Base-by-base conservation (phyloP, 192 early-diverging fungal species). In the Borealophlyctis nickersoniae region DNA sequence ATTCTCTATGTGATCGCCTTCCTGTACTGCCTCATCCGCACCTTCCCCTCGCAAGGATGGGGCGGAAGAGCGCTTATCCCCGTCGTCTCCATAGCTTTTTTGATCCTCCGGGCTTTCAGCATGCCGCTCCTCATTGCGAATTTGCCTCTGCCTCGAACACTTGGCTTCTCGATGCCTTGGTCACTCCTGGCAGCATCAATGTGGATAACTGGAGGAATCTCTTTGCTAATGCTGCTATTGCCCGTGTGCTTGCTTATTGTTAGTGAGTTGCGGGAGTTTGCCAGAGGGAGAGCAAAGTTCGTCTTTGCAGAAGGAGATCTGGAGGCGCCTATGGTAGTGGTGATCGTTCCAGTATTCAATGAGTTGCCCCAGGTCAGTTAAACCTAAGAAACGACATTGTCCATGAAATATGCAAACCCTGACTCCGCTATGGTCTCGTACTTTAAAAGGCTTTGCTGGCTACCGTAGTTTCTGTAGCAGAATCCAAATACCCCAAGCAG, bases 1-100 rank as follows among this genome's bases (percentile, higher is more conserved):
- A 19, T 65, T 26, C 54, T 27, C n/a, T 65, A 66, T 29, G 65
- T 65, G 4, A 13, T 5, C 23, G 4, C 16, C 14, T 65, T 65
- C 63, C 28, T 65, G 5, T 65, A 65, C 63, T 65, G 62, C 30
- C 63, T 65, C 63, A 28, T 66, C n/a, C 56, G 58, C 9, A 22
- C 58, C 60, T 58, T 65, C 22, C 31, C 39, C 39, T 45, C 39
- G 9, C 39, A 45, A 45, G 9, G 9, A 45, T 7, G 9, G 9
- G 39, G 39, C 39, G 39, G 39, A 19, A 7, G 19, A 5, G 13
- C 19, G n/a, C 63, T 65, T 7, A 36, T 27, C 30, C 23, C 27
- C 22, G 14, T 65, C 63, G 23, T 65, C 3, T 22, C 23, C 19
- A 9, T 33, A 3, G 5, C 65, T 4, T 65, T 65, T 33, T 5